Evolutionary conservation across 495 filamentous ascomycete species (phyloP).

Genomic region (Pseudomonodictys pantanalensis): DNA sequence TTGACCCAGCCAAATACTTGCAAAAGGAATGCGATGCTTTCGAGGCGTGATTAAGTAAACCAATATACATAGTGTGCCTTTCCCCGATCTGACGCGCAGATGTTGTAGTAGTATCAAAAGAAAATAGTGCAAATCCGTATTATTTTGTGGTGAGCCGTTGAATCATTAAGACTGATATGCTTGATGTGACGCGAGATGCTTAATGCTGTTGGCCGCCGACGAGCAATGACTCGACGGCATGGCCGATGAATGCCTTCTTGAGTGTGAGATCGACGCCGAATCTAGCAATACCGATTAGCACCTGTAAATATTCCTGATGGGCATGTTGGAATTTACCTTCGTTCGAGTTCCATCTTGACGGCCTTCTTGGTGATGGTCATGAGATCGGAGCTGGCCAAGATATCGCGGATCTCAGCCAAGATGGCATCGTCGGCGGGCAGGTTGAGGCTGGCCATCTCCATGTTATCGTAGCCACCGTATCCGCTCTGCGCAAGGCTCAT

Average conservation of each 20-base stretch:
- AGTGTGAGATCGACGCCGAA: constrained; percentile 30
- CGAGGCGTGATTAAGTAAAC: neutral
- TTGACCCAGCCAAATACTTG: neutral
- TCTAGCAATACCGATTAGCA: constrained; percentile 16
- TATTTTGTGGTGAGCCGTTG: too few relatives aligned
- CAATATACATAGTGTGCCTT: neutral
- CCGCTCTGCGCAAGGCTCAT: constrained; percentile 70
- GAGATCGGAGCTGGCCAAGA: constrained; percentile 83
- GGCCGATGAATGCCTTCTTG: constrained; percentile 32
- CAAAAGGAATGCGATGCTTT: neutral
- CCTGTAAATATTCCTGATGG: neutral
- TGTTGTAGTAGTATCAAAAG: too few relatives aligned
- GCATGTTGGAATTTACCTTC: constrained; percentile 52
- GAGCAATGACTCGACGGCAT: constrained; percentile 30
- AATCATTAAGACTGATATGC: neutral
- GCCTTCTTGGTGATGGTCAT: constrained; percentile 99
- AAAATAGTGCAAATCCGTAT: too few relatives aligned
- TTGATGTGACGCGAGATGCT: neutral
- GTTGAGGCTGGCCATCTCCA: constrained; percentile 68
- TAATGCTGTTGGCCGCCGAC: constrained; percentile 10
- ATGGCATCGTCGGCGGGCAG: constrained; percentile 86
- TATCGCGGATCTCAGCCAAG: constrained; percentile 89
- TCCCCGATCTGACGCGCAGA: too few relatives aligned
- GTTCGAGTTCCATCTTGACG: constrained; percentile 89
- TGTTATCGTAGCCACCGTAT: constrained; percentile 48